Conservation (phyloP, 768 basidiomycete species). For the Kwoniella mangroviensis region DNA sequence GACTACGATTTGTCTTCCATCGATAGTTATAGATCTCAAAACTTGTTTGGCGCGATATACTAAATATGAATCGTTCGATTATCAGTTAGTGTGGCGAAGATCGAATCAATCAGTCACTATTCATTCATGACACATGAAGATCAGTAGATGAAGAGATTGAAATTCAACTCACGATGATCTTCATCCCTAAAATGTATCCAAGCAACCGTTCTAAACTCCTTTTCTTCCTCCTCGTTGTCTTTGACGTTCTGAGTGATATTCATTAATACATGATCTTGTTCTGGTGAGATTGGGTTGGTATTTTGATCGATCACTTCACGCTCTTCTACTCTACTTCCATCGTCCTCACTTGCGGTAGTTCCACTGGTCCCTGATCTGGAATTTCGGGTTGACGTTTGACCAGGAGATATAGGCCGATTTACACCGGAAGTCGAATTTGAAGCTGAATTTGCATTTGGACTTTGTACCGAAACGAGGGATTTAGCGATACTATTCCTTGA, state of each 20-base stretch:
- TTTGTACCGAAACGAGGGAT: not conserved
- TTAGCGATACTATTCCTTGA: not conserved
- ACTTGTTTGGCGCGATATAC: conserved; percentile 22
- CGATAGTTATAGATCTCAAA: conserved; percentile 21
- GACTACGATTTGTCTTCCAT: conserved; percentile 9
- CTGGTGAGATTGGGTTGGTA: too few species aligned
- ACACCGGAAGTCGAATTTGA: not conserved
- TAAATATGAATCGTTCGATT: not conserved
- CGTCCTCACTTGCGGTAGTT: not conserved
- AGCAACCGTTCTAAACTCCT: conserved; percentile 20
- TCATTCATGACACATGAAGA: not conserved
- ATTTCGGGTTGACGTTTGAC: not conserved
- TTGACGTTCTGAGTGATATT: not conserved
- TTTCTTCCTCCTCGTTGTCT: not conserved
- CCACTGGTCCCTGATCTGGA: too few species aligned
- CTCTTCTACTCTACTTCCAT: conserved; percentile 5
- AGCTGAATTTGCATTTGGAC: not conserved
- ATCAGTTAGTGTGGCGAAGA: not conserved
- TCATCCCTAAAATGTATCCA: conserved; percentile 28
- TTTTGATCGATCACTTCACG: not conserved
- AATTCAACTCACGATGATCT: conserved; percentile 18
- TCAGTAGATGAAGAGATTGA: not conserved
- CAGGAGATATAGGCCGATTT: not conserved
- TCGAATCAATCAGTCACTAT: not conserved
- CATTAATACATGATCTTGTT: not conserved